These are phyloP conservation scores for Megacollybia platyphylla DNA, from an alignment of 1,284 basidiomycete species.

Conservation along the genomic window DNA sequence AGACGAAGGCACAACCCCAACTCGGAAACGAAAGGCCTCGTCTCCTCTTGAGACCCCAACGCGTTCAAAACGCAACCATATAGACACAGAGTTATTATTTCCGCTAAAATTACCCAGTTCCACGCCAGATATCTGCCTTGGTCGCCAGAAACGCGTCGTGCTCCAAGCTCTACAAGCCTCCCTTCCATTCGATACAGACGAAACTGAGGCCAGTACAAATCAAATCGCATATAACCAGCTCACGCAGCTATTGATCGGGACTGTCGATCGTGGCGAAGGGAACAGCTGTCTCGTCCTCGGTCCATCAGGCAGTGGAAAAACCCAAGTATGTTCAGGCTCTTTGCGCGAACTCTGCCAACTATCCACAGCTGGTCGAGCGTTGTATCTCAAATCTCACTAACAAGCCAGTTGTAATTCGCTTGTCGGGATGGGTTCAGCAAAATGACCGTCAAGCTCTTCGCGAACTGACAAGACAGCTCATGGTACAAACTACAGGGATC, in stretches of 20 bases:
- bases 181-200: conserved; percentile 9
- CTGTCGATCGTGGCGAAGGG: conserved; percentile 70
- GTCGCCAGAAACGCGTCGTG: background rate
- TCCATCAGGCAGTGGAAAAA: conserved; percentile 76
- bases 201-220: conserved; percentile 30
- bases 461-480: conserved; percentile 81
- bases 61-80: too few species aligned
- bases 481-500: conserved; percentile 47
- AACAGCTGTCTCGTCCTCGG: conserved; percentile 84
- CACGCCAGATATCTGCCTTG: background rate
- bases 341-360: conserved; percentile 1
- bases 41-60: too few species aligned
- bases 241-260: conserved; percentile 53
- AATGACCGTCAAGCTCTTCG: conserved; percentile 84
- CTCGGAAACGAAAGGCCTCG: too few species aligned
- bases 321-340: conserved; percentile 39
- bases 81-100: too few species aligned
- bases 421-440: conserved; percentile 78
- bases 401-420: conserved; percentile 60
- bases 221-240: conserved; percentile 39
- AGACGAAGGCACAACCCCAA: too few species aligned
- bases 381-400: conserved; percentile 31
- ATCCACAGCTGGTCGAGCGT: conserved; percentile 40
- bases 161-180: conserved; percentile 2
- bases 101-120: too few species aligned